Evolutionary conservation across 2,329 filamentous ascomycete genomes (phyloP), one percentile per base, ranked within the genome.

Genomic region (Neoscytalidium dimidiatum): DNA sequence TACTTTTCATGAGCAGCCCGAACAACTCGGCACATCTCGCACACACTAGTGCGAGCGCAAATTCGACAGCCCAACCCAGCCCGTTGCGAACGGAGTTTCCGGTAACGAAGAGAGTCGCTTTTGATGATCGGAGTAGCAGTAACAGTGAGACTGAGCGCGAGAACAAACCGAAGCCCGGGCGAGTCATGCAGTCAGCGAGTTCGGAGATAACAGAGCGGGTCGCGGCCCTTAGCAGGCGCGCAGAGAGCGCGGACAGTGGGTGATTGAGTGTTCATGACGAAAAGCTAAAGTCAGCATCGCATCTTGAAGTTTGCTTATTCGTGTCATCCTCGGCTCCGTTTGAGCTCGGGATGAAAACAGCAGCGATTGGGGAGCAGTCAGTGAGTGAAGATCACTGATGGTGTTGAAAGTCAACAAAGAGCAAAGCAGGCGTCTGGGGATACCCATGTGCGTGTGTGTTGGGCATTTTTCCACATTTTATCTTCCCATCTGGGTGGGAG

Each of bases 1-100:
- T 95, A 26, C 81, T 94, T 28, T 93, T 94, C 72, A 90, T 95
- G 87, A 92, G 91, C 71, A 92, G 89, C 67, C 90, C 90, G 0
- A 89, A 89, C 17, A 91, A 92, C 75, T 70, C 86, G 86, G 67
- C 85, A 85, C 66, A 73, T 77, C 35, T 53, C 6, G 49, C 46
- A 26, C 44, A 66, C 28, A 44, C 26, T 21, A 49, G 29, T 23
- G 31, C 38, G 51, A 60, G 51, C 17, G 46, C 38, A 48, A 60
- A 35, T 13, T 51, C 52, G 33, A 58, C 44, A n/a, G 70, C 70
- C 19, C 66, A 68, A 5, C 75, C 71, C 17, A 75, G 72, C 64
- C 68, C 74, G n/a, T 66, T 76, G 7, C 68, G 73, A 43, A 66
- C 72, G 28, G 73, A 76, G 26, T 69, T 70, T 19, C 38, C 66